Evolutionary conservation across 148 eudicot species (phyloP).

Genomic region (Chenopodium suecicum): DNA sequence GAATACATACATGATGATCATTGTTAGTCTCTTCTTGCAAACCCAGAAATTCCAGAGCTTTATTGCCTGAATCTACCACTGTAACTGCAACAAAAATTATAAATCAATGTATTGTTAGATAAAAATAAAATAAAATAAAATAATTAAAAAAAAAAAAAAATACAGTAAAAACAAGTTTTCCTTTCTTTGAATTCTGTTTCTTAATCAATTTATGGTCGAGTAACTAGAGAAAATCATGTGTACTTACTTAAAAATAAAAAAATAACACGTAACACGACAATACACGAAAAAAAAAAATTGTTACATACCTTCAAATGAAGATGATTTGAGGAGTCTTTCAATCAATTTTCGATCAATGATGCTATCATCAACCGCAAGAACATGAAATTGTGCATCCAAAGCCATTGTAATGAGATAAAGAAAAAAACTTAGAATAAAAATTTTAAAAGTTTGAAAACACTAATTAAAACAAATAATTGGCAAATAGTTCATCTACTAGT

Average conservation of each 20-base stretch:
- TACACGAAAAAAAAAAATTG: no score
- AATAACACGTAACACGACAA: no score
- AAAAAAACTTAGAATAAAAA: no score
- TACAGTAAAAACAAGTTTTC: no score
- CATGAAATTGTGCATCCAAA: conserved; percentile 48
- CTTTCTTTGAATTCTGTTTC: no score
- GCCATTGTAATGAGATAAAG: neutral
- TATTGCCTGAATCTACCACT: conserved; percentile 65
- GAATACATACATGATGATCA: conserved; percentile 15
- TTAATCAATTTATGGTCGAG: neutral
- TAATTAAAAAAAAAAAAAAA: no score
- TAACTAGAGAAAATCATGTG: no score
- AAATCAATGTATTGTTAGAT: no score
- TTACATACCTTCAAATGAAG: conserved; percentile 55
- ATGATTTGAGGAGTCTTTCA: conserved; percentile 59
- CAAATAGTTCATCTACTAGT: no score
- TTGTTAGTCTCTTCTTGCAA: conserved; percentile 36
- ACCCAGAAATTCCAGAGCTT: conserved; percentile 63
- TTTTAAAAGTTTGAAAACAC: no score
- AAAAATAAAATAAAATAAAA: no score
- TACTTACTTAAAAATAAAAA: no score
- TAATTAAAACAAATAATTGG: neutral
- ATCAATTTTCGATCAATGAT: conserved; percentile 57
- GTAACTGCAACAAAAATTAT: conserved; percentile 39
- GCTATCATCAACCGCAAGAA: conserved; percentile 68